Evolutionary conservation across 768 basidiomycete species (phyloP), one percentile per base, ranked within the genome.

Genomic region (Coprinopsis sp.): DNA sequence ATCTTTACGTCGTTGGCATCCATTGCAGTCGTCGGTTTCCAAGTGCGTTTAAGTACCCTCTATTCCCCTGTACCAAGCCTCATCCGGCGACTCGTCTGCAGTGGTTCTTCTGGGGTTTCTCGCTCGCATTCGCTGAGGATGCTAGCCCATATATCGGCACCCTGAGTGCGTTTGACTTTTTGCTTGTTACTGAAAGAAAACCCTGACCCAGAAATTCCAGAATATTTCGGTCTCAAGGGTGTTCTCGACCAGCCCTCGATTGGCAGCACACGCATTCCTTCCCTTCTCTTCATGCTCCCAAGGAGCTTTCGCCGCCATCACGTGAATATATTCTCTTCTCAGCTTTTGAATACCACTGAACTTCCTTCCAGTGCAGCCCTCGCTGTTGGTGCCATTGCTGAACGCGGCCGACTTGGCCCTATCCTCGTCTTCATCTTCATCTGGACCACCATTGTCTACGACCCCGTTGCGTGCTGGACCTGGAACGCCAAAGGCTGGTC

Each of bases 91-190:
- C n/a, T n/a, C n/a, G n/a, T n/a, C n/a, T 14, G 12, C 51, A 92
- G 85, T 94, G 91, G 91, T 93, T 92, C 72, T 93, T 95, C 75
- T 96, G 94, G 94, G 94, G 94, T 2, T 97, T 78, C 67, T 93
- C 91, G 1, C 72, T 98, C 14, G 79, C 94, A 0, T 98, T 98
- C 71, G 87, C 84, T 51, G 87, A 91, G 11, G 79, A 74, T 0
- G 90, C 74, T 3, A 71, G 67, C 51, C 52, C 56, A n/a, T 98
- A 76, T 64, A 95, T 99, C 51, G 95, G 95, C 6, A 71, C 95
- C 56, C 76, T 99, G 24, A 74, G 87, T 85, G 48, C 43, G 83
- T 69, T 33, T 29, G 21, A n/a, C 29, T 3, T 41, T 5, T 27
- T 13, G 5, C 4, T 14, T 11, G 1, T n/a, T 14, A 2, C 14